Conservation (phyloP, 441 rosid species). For the Populus trichocarpa region DNA sequence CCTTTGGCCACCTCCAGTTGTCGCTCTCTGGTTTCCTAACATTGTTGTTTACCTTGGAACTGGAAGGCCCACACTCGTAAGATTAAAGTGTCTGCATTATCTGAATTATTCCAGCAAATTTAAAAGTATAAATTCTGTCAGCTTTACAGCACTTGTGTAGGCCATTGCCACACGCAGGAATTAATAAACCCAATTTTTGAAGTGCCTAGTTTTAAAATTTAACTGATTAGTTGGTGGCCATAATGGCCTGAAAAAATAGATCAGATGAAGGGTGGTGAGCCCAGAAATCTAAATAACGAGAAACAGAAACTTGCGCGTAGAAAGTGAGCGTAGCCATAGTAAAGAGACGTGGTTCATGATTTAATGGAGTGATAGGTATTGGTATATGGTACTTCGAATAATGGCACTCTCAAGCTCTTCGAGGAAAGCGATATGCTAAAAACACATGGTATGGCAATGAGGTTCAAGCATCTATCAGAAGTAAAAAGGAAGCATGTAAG, state of each 20-base stretch:
- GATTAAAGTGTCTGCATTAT: constrained; percentile 17
- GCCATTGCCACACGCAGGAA: not conserved
- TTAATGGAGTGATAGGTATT: not conserved
- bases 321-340: not conserved
- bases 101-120: constrained; percentile 14
- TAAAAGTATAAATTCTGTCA: constrained; percentile 5
- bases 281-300: not conserved
- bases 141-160: not conserved
- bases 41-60: constrained; percentile 18
- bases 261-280: not conserved
- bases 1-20: constrained; percentile 45
- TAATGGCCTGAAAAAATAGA: not conserved
- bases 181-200: too few species aligned
- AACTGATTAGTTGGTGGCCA: not conserved
- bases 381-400: not conserved
- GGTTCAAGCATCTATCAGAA: not conserved
- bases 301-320: not conserved
- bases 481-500: not conserved
- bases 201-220: too few species aligned
- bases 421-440: not conserved
- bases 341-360: not conserved
- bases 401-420: not conserved
- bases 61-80: constrained; percentile 16
- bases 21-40: constrained; percentile 33
- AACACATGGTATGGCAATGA: not conserved